phyloP scores from a whole-genome alignment of 371 early-diverging fungal species.

The Haplosporangium sp. region DNA sequence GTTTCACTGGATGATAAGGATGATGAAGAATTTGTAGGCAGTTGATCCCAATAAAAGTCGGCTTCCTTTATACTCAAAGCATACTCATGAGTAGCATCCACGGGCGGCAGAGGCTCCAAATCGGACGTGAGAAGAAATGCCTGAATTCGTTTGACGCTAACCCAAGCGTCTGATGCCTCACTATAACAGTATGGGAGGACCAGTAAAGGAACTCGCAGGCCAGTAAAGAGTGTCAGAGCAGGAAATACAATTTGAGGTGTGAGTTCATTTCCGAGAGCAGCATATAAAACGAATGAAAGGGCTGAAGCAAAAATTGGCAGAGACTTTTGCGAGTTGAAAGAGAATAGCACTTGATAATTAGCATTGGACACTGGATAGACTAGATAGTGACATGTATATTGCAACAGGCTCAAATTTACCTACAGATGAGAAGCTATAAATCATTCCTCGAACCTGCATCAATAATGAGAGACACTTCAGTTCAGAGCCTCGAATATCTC shows the following conservation, averaged over 20 bases:
- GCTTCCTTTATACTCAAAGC: constrained; percentile 60
- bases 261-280: constrained; percentile 51
- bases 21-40: constrained; percentile 2
- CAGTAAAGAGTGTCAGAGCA: constrained; percentile 60
- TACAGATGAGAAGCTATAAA: constrained; percentile 50
- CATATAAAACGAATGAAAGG: constrained; percentile 54
- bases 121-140: constrained; percentile 72
- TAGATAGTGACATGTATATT: neutral
- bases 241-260: constrained; percentile 56
- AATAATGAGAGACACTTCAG: constrained; percentile 19
- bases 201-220: constrained; percentile 72
- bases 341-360: no score
- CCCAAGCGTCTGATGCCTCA: constrained; percentile 67
- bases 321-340: constrained; percentile 34
- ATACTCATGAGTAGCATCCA: constrained; percentile 45
- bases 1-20: neutral
- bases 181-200: constrained; percentile 73
- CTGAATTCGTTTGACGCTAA: constrained; percentile 73
- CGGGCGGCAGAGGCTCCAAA: constrained; percentile 54
- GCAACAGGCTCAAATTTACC: neutral
- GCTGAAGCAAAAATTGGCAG: constrained; percentile 66
- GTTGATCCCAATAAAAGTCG: constrained; percentile 70
- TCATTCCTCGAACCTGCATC: constrained; percentile 46
- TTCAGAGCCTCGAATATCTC: constrained; percentile 32
- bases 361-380: no score